These are phyloP conservation scores for Acacia melanoxylon DNA, from an alignment of 306 rosid species.

Conservation along the genomic window DNA sequence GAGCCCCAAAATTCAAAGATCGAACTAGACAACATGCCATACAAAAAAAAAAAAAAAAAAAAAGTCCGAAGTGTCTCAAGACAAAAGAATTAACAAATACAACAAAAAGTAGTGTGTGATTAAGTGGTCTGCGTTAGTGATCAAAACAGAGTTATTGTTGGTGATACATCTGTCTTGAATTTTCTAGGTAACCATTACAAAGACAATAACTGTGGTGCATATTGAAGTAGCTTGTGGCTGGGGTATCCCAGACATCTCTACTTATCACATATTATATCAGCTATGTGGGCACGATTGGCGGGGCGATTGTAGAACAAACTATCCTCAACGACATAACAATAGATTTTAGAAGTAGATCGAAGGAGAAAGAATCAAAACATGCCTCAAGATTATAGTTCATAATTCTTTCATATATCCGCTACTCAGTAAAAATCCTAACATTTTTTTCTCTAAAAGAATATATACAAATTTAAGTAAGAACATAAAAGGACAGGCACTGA, in stretches of 20 bases:
- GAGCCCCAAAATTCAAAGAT: constrained; percentile 7
- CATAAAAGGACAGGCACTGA: background rate
- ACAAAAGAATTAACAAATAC: background rate
- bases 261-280: background rate
- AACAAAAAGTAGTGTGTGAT: background rate
- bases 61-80: constrained; percentile 6
- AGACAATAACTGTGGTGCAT: background rate
- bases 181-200: background rate
- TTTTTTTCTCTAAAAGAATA: background rate
- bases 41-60: background rate
- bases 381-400: background rate
- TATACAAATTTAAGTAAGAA: background rate
- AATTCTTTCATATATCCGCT: background rate
- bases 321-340: background rate
- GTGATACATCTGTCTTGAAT: background rate
- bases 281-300: background rate
- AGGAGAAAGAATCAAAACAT: background rate
- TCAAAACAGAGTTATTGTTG: background rate
- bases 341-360: constrained; percentile 21
- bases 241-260: background rate
- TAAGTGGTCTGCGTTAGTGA: background rate
- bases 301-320: background rate
- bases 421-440: background rate
- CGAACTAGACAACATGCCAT: constrained; percentile 23
- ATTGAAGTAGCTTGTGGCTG: background rate